These are phyloP conservation scores for Fagopyrum tataricum DNA, from an alignment of 148 eudicot genomes.

Conservation along the genomic window DNA sequence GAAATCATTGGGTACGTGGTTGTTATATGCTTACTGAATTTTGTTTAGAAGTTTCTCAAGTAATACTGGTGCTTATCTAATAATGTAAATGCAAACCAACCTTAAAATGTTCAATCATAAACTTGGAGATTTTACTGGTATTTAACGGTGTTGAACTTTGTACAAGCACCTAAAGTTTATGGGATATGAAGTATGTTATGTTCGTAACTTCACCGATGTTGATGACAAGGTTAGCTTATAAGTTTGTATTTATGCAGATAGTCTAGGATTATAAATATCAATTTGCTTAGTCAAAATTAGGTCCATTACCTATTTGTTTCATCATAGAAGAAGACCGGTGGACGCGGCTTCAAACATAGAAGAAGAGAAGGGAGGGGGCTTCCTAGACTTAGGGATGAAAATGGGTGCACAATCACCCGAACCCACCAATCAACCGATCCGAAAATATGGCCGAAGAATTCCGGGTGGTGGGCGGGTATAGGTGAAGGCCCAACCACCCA, in stretches of 20 bases:
- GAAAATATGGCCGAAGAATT: too few species aligned
- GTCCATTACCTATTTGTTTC: neutral
- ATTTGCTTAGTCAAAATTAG: neutral
- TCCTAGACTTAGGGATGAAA: too few species aligned
- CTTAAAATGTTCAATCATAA: neutral
- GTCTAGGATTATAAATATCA: neutral
- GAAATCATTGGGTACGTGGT: neutral
- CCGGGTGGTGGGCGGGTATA: too few species aligned
- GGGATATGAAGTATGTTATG: slow-evolving; percentile 90
- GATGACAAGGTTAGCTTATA: slow-evolving; percentile 72
- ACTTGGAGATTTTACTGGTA: slow-evolving; percentile 4
- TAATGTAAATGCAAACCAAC: neutral
- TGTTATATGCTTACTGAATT: neutral
- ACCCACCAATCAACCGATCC: too few species aligned
- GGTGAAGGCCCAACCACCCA: too few species aligned
- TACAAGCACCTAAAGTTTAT: slow-evolving; percentile 70
- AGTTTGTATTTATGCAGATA: neutral
- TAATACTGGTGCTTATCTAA: neutral
- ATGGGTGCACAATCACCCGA: too few species aligned
- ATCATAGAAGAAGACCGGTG: too few species aligned
- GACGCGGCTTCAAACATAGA: too few species aligned
- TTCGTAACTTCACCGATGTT: slow-evolving; percentile 94
- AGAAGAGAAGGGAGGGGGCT: too few species aligned
- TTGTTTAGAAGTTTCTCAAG: neutral
- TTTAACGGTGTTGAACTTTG: slow-evolving; percentile 22